Percentiles rank a stretch among this genome's conserved stretches.
These are phyloP conservation scores for Tuber brumale DNA, from an alignment of 495 filamentous ascomycete species.

Conservation along the genomic window DNA sequence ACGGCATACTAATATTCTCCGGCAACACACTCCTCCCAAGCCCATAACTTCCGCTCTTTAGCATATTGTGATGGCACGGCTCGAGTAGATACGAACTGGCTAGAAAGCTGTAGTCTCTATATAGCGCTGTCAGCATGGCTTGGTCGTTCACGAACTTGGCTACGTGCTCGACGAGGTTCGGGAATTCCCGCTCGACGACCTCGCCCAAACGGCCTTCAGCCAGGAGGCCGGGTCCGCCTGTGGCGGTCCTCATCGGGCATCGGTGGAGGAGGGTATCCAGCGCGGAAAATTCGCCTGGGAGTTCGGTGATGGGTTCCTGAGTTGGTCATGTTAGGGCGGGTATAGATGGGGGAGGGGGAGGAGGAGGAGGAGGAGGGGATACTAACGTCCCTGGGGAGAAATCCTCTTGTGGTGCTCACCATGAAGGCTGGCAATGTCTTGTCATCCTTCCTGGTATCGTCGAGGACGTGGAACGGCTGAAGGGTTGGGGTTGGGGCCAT, in stretches of 20 bases:
- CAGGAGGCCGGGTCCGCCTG: slow-evolving; percentile 68
- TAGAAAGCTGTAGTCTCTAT: slow-evolving; percentile 84
- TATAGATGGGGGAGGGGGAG: slow-evolving; percentile 39
- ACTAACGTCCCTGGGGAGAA: slow-evolving; percentile 54
- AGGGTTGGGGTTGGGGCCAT: slow-evolving; percentile 20
- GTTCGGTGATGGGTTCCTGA: slow-evolving; percentile 52
- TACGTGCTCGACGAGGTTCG: slow-evolving; percentile 64
- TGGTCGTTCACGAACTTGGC: slow-evolving; percentile 63
- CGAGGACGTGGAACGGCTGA: slow-evolving; percentile 48
- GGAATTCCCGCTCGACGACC: slow-evolving; percentile 57
- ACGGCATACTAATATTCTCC: slow-evolving; percentile 61
- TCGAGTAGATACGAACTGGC: slow-evolving; percentile 86
- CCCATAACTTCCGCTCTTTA: slow-evolving; percentile 60
- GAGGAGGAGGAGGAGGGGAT: too few relatives aligned
- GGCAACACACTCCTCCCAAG: slow-evolving; percentile 66
- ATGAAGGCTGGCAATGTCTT: slow-evolving; percentile 70
- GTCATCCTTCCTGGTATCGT: slow-evolving; percentile 55
- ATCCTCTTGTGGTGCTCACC: slow-evolving; percentile 76
- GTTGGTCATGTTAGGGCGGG: slow-evolving; percentile 42
- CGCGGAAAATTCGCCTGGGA: slow-evolving; percentile 62
- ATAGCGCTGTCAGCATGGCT: slow-evolving; percentile 70
- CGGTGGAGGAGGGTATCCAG: slow-evolving; percentile 63
- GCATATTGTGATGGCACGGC: slow-evolving; percentile 74
- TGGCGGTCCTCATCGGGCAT: slow-evolving; percentile 65
- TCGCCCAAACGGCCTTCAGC: slow-evolving; percentile 65